Evolutionary conservation across 495 filamentous ascomycete genomes (phyloP), one percentile per base, ranked within the genome.

Genomic region (Wilcoxina mikolae): DNA sequence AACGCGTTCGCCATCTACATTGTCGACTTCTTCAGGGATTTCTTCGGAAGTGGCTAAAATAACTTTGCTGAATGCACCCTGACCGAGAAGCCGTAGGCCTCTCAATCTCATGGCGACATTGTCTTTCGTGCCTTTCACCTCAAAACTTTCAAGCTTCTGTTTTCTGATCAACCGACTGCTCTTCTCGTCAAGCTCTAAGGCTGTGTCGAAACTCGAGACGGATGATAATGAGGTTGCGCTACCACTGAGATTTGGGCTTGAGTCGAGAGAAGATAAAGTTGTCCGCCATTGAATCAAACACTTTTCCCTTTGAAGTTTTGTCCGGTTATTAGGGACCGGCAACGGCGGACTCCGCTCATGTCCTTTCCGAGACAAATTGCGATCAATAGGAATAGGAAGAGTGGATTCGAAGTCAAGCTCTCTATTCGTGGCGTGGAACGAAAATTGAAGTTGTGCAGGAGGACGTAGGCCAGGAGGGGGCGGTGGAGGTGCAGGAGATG

Each of bases 21-120:
- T 61, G 47, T 70, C 65, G 54, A 72, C 67, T 56, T 62, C 41
- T 10, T 67, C 64, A 38, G 60, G 56, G 55, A 62, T 58, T 63
- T 74, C 64, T 71, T 77, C 65, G 31, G 75, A 74, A 3, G 85
- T 94, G 3, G 88, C 90, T 9, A 98, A 73, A 65, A 88, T 80
- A 25, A 98, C 91, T 58, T 84, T 85, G 68, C 88, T 95, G 68
- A 98, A 98, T 1, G 91, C 94, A 12, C 91, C 91, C 56, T 95
- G 85, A 7, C 91, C 91, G 9, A 98, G 74, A 59, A 82, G 70
- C 51, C 81, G 82, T 23, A 98, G 66, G 28, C 82, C 83, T 58
- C 83, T 74, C 78, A 85, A 98, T 58, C 77, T 72, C 52, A 74
- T 76, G 24, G 73, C 65, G 51, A 78, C 79, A 47, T 70, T 66